Evolutionary conservation across 176 grass and related monocot species (phyloP).

Genomic region (Dendrocalamus sinicus): DNA sequence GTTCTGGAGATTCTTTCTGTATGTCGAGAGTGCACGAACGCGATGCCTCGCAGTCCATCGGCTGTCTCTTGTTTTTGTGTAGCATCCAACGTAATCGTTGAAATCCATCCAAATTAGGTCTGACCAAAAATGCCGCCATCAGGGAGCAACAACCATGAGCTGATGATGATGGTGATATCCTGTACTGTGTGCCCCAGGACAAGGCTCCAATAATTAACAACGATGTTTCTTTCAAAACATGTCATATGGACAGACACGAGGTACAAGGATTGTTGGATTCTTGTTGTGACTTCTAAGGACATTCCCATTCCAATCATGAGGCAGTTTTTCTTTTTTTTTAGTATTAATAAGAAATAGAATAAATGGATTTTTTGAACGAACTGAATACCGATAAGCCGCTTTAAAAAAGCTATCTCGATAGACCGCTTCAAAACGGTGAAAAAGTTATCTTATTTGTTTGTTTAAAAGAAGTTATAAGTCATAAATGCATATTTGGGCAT

Average conservation of each 20-base stretch:
- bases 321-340: neutral
- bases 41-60: neutral
- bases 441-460: no score
- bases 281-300: conserved; percentile 5
- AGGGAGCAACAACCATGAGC: conserved; percentile 3
- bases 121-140: neutral
- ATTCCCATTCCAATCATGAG: neutral
- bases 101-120: conserved; percentile 15
- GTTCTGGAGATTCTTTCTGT: no score
- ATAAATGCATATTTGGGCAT: neutral
- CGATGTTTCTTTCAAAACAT: neutral
- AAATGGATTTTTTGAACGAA: neutral
- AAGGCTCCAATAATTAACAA: neutral
- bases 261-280: conserved; percentile 5
- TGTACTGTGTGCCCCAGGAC: neutral
- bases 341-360: neutral
- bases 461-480: no score
- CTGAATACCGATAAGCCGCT: no score
- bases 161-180: neutral
- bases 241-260: neutral
- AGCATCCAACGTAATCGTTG: neutral
- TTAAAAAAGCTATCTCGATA: no score
- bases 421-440: rapidly evolving
- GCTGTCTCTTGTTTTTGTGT: neutral
- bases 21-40: neutral